These are phyloP conservation scores for Cordyceps fumosorosea DNA, from an alignment of 2,329 filamentous ascomycete species.

Conservation along the genomic window DNA sequence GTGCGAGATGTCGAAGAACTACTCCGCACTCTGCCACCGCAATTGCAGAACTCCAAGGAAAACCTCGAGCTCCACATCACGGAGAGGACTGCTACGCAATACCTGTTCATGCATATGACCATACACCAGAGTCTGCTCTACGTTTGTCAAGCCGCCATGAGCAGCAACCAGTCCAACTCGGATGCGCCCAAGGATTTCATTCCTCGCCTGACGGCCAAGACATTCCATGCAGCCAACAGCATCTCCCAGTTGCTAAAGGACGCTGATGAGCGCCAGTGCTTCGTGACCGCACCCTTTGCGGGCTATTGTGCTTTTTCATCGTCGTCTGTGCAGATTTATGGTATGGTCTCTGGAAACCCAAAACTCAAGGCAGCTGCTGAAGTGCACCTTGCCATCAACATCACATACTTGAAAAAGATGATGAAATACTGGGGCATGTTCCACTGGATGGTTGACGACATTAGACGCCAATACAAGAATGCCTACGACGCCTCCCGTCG, in stretches of 20 bases:
- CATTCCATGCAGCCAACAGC: slow-evolving; percentile 75
- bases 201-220: slow-evolving; percentile 65
- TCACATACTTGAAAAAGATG: slow-evolving; percentile 88
- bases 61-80: slow-evolving; percentile 81
- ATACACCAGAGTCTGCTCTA: slow-evolving; percentile 87
- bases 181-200: slow-evolving; percentile 75
- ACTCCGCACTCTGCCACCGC: slow-evolving; percentile 59
- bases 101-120: slow-evolving; percentile 84
- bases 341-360: slow-evolving; percentile 79
- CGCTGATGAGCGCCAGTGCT: slow-evolving; percentile 59
- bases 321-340: slow-evolving; percentile 88
- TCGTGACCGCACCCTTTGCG: slow-evolving; percentile 83
- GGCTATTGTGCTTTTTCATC: slow-evolving; percentile 93
- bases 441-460: slow-evolving; percentile 88
- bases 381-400: slow-evolving; percentile 76
- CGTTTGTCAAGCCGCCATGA: slow-evolving; percentile 78
- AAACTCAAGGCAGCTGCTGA: slow-evolving; percentile 72
- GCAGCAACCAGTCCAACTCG: slow-evolving; percentile 56
- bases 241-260: slow-evolving; percentile 82
- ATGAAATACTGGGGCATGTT: slow-evolving; percentile 99
- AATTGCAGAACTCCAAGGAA: slow-evolving; percentile 68
- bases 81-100: slow-evolving; percentile 83
- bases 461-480: slow-evolving; percentile 79
- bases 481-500: slow-evolving; percentile 75
- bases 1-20: slow-evolving; percentile 67